Percentiles rank a stretch among this genome's conserved stretches.
Conservation (phyloP, 345 rosid genomes). For the Heritiera littoralis region DNA sequence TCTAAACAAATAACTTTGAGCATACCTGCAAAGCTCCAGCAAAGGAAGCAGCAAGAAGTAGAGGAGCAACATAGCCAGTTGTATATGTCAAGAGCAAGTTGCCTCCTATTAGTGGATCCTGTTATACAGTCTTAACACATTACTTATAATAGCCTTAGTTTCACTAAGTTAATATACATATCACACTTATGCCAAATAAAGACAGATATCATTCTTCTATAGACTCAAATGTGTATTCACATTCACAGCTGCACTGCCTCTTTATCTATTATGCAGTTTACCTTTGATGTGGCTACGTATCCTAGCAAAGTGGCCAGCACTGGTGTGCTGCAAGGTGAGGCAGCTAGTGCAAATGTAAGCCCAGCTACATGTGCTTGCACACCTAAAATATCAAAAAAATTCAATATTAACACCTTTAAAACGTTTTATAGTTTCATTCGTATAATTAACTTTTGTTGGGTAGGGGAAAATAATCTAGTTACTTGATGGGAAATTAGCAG, state of each 20-base stretch:
- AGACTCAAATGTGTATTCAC: not conserved
- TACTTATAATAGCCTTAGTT: not conserved
- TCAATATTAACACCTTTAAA: not conserved
- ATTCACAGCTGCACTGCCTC: not conserved
- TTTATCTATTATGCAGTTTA: constrained; percentile 7
- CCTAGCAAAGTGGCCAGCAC: constrained; percentile 71
- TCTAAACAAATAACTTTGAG: not conserved
- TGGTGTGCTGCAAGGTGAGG: constrained; percentile 97
- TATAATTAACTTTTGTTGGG: constrained; percentile 2
- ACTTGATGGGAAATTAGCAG: too few relatives aligned
- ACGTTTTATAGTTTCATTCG: not conserved
- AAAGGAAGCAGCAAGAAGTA: constrained; percentile 92
- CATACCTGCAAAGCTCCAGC: constrained; percentile 95
- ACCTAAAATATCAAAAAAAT: constrained; percentile 44
- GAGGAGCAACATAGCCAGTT: constrained; percentile 89
- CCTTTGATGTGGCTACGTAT: constrained; percentile 25
- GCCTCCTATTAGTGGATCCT: constrained; percentile 96
- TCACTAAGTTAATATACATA: not conserved
- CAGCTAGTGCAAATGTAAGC: constrained; percentile 95
- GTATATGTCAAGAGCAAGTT: constrained; percentile 90
- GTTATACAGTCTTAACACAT: constrained; percentile 23
- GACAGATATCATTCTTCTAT: not conserved
- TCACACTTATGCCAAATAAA: not conserved
- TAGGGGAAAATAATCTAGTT: not conserved
- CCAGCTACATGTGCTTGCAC: constrained; percentile 98